phyloP scores from a whole-genome alignment of 2,329 filamentous ascomycete genomes.

The Corynespora cassiicola region DNA sequence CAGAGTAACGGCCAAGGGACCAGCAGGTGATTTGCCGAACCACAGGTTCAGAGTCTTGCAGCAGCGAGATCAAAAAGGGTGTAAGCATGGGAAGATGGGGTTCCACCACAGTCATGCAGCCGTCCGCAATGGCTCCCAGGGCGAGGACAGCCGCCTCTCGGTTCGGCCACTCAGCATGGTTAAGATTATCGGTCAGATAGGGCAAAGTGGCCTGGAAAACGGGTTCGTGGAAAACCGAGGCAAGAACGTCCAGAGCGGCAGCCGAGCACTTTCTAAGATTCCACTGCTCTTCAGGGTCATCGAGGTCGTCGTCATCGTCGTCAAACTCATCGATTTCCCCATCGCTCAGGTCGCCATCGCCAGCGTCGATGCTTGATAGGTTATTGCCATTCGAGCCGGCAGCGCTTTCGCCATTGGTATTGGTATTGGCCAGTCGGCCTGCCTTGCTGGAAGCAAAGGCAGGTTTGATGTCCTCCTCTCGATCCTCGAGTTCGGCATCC shows the following conservation, averaged over 20 bases:
- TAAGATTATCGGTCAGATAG: slow-evolving; percentile 88
- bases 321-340: slow-evolving; percentile 80
- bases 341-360: slow-evolving; percentile 82
- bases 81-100: slow-evolving; percentile 91
- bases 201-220: slow-evolving; percentile 93
- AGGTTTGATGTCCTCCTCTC: slow-evolving; percentile 88
- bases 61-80: slow-evolving; percentile 84
- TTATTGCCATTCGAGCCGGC: slow-evolving; percentile 51
- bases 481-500: slow-evolving; percentile 91
- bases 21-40: slow-evolving; percentile 98
- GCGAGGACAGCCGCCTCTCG: slow-evolving; percentile 94
- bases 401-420: slow-evolving; percentile 49
- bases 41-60: slow-evolving; percentile 85
- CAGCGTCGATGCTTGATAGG: slow-evolving; percentile 50
- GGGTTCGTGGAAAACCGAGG: slow-evolving; percentile 83
- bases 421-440: slow-evolving; percentile 65
- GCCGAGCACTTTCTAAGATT: slow-evolving; percentile 97
- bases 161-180: slow-evolving; percentile 87
- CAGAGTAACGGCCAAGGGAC: slow-evolving; percentile 92
- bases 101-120: slow-evolving; percentile 87
- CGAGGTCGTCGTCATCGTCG: slow-evolving; percentile 72
- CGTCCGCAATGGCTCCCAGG: slow-evolving; percentile 91
- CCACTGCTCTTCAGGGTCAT: slow-evolving; percentile 90
- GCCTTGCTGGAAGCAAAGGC: slow-evolving; percentile 79
- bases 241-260: slow-evolving; percentile 91